A percentile compares a stretch with the other conserved stretches of the same genome.
Conservation (phyloP, 2,329 filamentous ascomycete genomes). For the Metarhizium anisopliae region DNA sequence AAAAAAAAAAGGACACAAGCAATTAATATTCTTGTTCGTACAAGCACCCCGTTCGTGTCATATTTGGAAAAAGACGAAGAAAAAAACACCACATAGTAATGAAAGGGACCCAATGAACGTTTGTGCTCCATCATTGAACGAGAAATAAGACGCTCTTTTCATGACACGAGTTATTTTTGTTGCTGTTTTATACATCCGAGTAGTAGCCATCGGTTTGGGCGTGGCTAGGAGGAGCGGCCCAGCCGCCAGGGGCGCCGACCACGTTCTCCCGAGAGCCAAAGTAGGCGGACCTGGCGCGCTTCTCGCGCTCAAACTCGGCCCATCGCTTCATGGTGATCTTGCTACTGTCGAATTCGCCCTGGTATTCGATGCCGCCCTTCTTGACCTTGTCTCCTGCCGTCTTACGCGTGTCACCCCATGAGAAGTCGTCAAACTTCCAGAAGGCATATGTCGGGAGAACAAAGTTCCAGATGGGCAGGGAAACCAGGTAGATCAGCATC, state of each 20-base stretch:
- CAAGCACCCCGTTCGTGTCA: background rate
- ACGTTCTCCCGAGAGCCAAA: conserved; percentile 46
- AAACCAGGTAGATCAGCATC: conserved; percentile 94
- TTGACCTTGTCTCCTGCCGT: conserved; percentile 84
- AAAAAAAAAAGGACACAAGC: background rate
- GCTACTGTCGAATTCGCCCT: conserved; percentile 95
- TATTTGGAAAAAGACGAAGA: background rate
- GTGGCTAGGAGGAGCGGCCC: conserved; percentile 33
- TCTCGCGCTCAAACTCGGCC: conserved; percentile 82
- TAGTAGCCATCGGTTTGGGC: conserved; percentile 47
- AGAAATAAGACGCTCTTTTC: too few relatives aligned
- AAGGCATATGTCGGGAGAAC: conserved; percentile 88
- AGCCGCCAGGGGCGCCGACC: conserved; percentile 29
- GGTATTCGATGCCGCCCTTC: conserved; percentile 76
- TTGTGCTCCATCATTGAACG: too few relatives aligned
- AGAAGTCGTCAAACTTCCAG: conserved; percentile 99
- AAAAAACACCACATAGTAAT: background rate
- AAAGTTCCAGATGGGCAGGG: conserved; percentile 96
- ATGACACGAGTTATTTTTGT: too few relatives aligned
- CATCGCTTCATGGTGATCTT: conserved; percentile 99
- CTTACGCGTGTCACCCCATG: conserved; percentile 96
- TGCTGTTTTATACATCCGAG: conserved; percentile 33
- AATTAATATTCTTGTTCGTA: background rate
- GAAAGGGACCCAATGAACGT: background rate
- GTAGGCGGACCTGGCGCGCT: conserved; percentile 39